Conservation (phyloP, 1,139 yeast species). For the Pichia sp. region DNA sequence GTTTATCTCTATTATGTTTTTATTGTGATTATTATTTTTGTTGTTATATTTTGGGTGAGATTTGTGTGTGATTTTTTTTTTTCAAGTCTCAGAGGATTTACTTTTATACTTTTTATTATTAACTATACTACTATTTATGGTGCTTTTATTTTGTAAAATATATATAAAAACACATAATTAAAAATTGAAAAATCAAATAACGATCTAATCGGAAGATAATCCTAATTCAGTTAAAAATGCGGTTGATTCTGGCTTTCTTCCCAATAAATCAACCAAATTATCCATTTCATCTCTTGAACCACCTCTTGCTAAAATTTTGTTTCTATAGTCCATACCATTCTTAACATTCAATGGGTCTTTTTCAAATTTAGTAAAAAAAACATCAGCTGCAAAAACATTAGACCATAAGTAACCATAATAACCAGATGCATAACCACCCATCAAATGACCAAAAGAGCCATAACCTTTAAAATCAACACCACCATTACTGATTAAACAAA, state of each 20-base stretch:
- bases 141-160: no score
- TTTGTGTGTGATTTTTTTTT: no score
- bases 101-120: no score
- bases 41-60: no score
- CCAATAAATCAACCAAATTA: slow-evolving; percentile 58
- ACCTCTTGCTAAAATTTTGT: slow-evolving; percentile 62
- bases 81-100: no score
- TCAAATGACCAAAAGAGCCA: slow-evolving; percentile 75
- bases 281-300: slow-evolving; percentile 67
- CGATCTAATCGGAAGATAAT: slow-evolving; percentile 12
- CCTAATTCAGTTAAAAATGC: slow-evolving; percentile 69
- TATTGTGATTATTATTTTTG: no score
- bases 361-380: slow-evolving; percentile 67
- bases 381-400: slow-evolving; percentile 78
- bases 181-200: no score
- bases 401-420: slow-evolving; percentile 86
- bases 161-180: not conserved
- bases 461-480: slow-evolving; percentile 56
- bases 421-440: slow-evolving; percentile 82
- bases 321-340: slow-evolving; percentile 63
- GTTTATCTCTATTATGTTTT: no score
- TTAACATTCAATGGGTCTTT: slow-evolving; percentile 58
- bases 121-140: no score
- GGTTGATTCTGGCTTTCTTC: slow-evolving; percentile 65
- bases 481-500: slow-evolving; percentile 53